phyloP scores from a whole-genome alignment of 2,329 filamentous ascomycete genomes.

The Lasiodiplodia sp. region DNA sequence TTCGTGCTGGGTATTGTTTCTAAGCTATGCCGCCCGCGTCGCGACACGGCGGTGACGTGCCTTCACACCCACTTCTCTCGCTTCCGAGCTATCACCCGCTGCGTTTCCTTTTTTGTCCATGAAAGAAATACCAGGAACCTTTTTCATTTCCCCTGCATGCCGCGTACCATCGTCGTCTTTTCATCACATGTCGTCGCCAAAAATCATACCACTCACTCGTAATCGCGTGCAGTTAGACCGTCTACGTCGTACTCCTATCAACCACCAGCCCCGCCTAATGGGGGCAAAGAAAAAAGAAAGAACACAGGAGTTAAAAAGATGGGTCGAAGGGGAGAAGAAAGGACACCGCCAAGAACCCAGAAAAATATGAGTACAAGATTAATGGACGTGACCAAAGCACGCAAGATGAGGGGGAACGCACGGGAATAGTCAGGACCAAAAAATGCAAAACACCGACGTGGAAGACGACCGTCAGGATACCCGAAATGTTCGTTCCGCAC shows the following conservation, averaged over 20 bases:
- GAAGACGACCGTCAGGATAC: constrained; percentile 20
- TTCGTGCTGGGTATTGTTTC: constrained; percentile 23
- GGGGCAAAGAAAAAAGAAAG: neutral
- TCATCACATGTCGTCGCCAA: constrained; percentile 7
- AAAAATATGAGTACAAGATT: constrained; percentile 30
- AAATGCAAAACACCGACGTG: neutral
- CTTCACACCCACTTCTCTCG: neutral
- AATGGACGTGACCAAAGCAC: constrained; percentile 4
- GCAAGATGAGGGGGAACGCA: neutral
- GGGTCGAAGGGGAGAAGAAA: neutral
- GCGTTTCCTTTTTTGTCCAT: neutral
- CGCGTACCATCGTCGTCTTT: neutral
- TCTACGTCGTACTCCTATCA: constrained; percentile 21
- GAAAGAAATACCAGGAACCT: neutral
- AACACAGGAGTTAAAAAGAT: neutral
- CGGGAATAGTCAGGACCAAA: neutral
- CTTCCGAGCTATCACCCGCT: neutral
- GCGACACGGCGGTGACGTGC: too few relatives aligned
- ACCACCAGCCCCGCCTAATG: neutral
- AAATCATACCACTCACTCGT: constrained; percentile 13
- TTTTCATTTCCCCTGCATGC: constrained; percentile 11
- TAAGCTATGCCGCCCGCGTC: neutral
- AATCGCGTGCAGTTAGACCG: constrained; percentile 24
- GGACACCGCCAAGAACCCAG: neutral
- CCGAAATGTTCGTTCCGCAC: constrained; percentile 20